Conservation (phyloP, 768 basidiomycete genomes). For the Austroboletus festivus region DNA sequence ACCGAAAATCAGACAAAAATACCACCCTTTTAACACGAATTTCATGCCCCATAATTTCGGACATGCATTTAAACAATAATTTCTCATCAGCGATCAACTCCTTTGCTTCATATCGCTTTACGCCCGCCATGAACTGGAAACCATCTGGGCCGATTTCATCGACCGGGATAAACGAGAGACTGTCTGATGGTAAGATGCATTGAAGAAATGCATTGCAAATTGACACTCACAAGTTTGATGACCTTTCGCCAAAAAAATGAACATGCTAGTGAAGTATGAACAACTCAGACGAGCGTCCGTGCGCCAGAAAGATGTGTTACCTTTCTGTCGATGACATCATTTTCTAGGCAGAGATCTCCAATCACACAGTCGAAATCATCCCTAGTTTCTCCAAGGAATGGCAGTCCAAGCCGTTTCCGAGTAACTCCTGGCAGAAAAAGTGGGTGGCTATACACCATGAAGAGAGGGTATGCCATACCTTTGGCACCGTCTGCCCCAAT, state of each 20-base stretch:
- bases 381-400: slow-evolving; percentile 40
- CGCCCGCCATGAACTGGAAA: slow-evolving; percentile 11
- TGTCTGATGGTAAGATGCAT: not conserved
- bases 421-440: slow-evolving; percentile 25
- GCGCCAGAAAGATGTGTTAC: too few relatives aligned
- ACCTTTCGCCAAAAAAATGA: slow-evolving; percentile 18
- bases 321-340: slow-evolving; percentile 27
- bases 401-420: slow-evolving; percentile 39
- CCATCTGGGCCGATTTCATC: slow-evolving; percentile 22
- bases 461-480: slow-evolving; percentile 9
- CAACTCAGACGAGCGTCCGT: too few relatives aligned
- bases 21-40: slow-evolving; percentile 31
- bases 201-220: not conserved
- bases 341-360: slow-evolving; percentile 37
- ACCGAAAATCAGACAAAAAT: slow-evolving; percentile 30
- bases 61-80: slow-evolving; percentile 29
- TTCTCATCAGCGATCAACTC: slow-evolving; percentile 20
- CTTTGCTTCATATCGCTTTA: slow-evolving; percentile 9
- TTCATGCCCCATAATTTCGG: slow-evolving; percentile 27
- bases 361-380: slow-evolving; percentile 25
- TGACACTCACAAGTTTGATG: slow-evolving; percentile 1
- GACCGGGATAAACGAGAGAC: slow-evolving; percentile 11
- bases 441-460: too few relatives aligned
- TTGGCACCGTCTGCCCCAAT: slow-evolving; percentile 43
- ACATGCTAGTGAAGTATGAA: slow-evolving; percentile 16